Evolutionary conservation across 768 basidiomycete species (phyloP), one percentile per base, ranked within the genome.

Genomic region (Candolleomyces efflorescens): DNA sequence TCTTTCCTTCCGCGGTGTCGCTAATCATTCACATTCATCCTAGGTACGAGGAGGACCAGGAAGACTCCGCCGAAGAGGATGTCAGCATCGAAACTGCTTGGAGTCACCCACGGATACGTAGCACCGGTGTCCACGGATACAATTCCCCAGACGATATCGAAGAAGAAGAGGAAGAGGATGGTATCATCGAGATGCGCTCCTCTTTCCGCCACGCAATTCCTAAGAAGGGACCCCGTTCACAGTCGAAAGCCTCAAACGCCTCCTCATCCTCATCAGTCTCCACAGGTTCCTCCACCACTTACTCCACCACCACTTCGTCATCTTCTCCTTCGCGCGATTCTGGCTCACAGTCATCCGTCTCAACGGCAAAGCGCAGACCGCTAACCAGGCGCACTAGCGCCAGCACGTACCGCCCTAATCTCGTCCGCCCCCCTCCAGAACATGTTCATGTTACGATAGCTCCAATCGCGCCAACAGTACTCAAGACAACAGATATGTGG

Each of bases 401-500:
- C 20, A 64, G 59, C 59, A 69, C 68, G 37, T 63, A 65, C 64
- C 65, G 66, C 51, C 67, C 71, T 10, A 65, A 72, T 38, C 62
- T 69, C 43, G 63, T 69, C 48, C 69, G 70, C 38, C 44, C 47
- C 5, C 24, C 64, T 3, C 60, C 63, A 26, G 66, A 67, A 18
- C 63, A 60, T 54, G 62, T 56, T 45, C 70, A 75, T 61, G 78
- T 81, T 45, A 79, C 73, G 20, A 81, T 79, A 60, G 80, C 73
- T 17, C 78, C 73, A 12, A 81, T 81, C 58, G 77, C 81, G 27
- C 82, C 83, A 7, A 95, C 97, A 4, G 81, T 91, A 47, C 79
- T 98, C 62, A 99, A 98, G 76, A 91, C 91, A 17, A 82, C 77
- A 10, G 76, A 80, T 1, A 73, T 78, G 11, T 81, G 81, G 80